phyloP scores from a whole-genome alignment of 441 rosid genomes.

The Populus hybrid region DNA sequence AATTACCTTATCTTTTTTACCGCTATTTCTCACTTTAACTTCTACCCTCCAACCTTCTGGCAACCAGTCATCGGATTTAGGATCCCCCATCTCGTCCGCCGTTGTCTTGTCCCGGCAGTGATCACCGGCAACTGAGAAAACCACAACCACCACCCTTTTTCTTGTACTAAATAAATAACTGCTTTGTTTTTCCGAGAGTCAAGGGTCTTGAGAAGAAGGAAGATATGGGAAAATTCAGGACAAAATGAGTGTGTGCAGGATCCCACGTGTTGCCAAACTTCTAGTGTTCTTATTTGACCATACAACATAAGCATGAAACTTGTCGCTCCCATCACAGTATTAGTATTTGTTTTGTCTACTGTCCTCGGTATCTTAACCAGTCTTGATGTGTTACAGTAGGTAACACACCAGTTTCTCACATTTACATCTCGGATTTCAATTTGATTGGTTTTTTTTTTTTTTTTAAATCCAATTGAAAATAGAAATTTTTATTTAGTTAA shows the following conservation, averaged over 20 bases:
- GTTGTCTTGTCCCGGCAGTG: background rate
- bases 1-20: conserved; percentile 74
- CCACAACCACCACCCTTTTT: background rate
- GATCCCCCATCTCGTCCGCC: conserved; percentile 35
- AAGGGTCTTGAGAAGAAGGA: background rate
- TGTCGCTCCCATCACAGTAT: background rate
- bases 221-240: background rate
- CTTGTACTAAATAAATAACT: background rate
- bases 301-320: background rate
- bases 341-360: background rate
- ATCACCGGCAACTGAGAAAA: conserved; percentile 3
- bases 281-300: conserved; percentile 1
- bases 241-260: conserved; percentile 22
- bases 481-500: too few species aligned
- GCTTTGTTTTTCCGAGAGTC: background rate
- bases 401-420: background rate
- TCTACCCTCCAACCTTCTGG: conserved; percentile 65
- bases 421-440: background rate
- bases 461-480: background rate
- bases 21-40: conserved; percentile 50
- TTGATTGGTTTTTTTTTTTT: too few species aligned
- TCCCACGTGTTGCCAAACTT: conserved; percentile 37
- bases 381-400: background rate
- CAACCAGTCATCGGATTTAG: conserved; percentile 40
- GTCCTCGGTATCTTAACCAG: background rate